phyloP scores from a whole-genome alignment of 345 rosid genomes.

The Eucalyptus melliodora region DNA sequence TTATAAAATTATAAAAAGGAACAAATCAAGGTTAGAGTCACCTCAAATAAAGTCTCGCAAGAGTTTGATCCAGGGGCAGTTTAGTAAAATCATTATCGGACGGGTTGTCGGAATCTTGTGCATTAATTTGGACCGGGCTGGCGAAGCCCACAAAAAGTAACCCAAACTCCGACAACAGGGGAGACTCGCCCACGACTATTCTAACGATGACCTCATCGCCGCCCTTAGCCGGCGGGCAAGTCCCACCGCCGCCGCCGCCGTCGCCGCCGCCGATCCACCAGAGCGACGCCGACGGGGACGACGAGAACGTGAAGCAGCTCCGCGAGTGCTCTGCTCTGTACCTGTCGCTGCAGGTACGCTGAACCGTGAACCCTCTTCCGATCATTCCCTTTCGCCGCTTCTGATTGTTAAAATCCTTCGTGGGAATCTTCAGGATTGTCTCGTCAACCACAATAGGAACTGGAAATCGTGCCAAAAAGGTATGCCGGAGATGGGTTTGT shows the following conservation, averaged over 20 bases:
- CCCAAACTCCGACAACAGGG: neutral
- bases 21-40: neutral
- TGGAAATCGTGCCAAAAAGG: constrained; percentile 91
- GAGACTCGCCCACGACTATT: neutral
- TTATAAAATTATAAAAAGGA: too few species aligned
- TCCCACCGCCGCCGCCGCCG: neutral
- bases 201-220: neutral
- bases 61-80: neutral
- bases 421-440: constrained; percentile 51
- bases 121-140: neutral
- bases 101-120: neutral
- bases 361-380: neutral
- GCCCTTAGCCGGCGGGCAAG: neutral
- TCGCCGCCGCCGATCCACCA: constrained; percentile 18
- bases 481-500: neutral
- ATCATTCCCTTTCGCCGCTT: neutral
- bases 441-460: constrained; percentile 49
- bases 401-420: neutral
- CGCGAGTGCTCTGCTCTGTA: constrained; percentile 68
- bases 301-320: constrained; percentile 86
- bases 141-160: neutral
- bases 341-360: constrained; percentile 49
- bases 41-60: too few species aligned
- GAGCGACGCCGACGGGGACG: constrained; percentile 67
- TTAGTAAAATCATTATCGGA: neutral